Conservation (phyloP, 805 yeast species). For the Nakazawaea ambrosiae region DNA sequence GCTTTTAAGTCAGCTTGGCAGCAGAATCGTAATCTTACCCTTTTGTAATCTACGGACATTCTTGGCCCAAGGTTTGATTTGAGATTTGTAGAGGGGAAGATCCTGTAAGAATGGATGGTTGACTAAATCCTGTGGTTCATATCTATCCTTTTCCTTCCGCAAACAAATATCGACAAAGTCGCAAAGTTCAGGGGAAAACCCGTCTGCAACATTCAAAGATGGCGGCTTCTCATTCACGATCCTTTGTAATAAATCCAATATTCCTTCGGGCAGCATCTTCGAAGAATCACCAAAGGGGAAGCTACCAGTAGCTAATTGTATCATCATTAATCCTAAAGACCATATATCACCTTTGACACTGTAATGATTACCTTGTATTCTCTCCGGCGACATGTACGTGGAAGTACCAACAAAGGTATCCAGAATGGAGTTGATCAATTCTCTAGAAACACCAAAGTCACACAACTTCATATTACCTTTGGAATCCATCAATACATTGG, state of each 20-base stretch:
- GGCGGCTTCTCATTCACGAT: constrained; percentile 95
- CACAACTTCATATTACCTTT: constrained; percentile 86
- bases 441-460: constrained; percentile 95
- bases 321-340: constrained; percentile 88
- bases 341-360: constrained; percentile 96
- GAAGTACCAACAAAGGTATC: constrained; percentile 98
- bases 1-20: no score
- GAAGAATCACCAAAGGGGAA: constrained; percentile 60
- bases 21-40: no score
- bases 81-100: constrained; percentile 21
- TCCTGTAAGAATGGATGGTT: constrained; percentile 25
- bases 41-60: constrained; percentile 29
- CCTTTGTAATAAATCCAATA: constrained; percentile 82
- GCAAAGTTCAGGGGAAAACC: constrained; percentile 47
- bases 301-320: constrained; percentile 81
- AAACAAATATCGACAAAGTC: constrained; percentile 70
- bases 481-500: constrained; percentile 83
- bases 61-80: constrained; percentile 28
- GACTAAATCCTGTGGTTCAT: constrained; percentile 67
- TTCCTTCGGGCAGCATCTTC: constrained; percentile 62
- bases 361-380: constrained; percentile 91
- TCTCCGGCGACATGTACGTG: constrained; percentile 95
- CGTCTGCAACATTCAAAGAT: constrained; percentile 34
- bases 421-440: constrained; percentile 86
- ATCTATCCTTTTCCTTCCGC: constrained; percentile 65